phyloP scores from a whole-genome alignment of 352 stramenopile genomes.

The Globisporangium rhizosaccharum region DNA sequence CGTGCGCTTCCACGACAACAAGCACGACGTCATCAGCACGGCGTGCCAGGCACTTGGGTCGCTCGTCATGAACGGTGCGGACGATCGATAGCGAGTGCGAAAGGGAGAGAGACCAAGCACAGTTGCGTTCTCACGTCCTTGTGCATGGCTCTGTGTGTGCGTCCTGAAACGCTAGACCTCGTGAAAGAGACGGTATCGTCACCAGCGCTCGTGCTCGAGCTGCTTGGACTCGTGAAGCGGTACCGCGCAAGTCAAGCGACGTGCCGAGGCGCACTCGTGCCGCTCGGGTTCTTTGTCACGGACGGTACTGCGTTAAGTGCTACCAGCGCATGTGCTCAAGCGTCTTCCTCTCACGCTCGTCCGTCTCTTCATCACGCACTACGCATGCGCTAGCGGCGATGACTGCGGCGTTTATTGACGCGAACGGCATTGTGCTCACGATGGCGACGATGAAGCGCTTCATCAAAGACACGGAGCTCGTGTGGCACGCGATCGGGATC shows the following conservation, averaged over 20 bases:
- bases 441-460: slow-evolving; percentile 47
- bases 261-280: slow-evolving; percentile 41
- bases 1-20: slow-evolving; percentile 72
- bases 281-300: slow-evolving; percentile 63
- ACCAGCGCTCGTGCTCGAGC: slow-evolving; percentile 39
- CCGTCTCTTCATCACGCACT: neutral
- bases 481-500: slow-evolving; percentile 67
- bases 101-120: too few relatives aligned
- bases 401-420: slow-evolving; percentile 53
- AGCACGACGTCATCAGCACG: slow-evolving; percentile 54
- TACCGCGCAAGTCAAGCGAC: slow-evolving; percentile 48
- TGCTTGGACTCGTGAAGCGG: slow-evolving; percentile 49
- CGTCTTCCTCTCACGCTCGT: neutral
- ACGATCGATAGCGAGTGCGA: neutral
- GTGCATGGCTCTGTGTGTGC: neutral
- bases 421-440: slow-evolving; percentile 52
- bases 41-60: slow-evolving; percentile 60
- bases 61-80: slow-evolving; percentile 66
- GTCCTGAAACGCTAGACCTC: slow-evolving; percentile 25
- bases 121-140: too few relatives aligned
- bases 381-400: slow-evolving; percentile 27
- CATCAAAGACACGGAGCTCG: slow-evolving; percentile 53
- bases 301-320: slow-evolving; percentile 25
- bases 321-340: neutral
- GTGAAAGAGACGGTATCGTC: slow-evolving; percentile 65